These are phyloP conservation scores for Achaetomiella virescens DNA, from an alignment of 495 filamentous ascomycete genomes.

Conservation along the genomic window DNA sequence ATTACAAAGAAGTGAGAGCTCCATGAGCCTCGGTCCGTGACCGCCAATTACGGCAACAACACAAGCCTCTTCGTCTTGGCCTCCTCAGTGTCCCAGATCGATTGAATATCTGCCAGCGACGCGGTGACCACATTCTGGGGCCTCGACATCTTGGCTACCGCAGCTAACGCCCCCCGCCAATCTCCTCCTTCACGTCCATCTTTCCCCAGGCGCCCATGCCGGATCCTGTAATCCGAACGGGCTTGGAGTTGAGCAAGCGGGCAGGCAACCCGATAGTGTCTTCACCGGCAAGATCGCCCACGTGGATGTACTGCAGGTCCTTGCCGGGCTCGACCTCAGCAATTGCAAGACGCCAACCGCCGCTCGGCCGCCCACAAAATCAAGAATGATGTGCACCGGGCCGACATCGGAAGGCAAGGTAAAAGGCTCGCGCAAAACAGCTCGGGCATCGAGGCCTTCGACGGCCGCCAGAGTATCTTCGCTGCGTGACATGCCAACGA, in stretches of 20 bases:
- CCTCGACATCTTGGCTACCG: slow-evolving; percentile 1
- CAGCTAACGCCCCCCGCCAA: neutral
- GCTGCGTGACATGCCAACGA: slow-evolving; percentile 10
- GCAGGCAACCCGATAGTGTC: slow-evolving; percentile 9
- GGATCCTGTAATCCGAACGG: slow-evolving; percentile 3
- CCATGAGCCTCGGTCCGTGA: too few species aligned
- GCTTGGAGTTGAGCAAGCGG: slow-evolving; percentile 10
- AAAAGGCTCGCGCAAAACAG: slow-evolving; percentile 4
- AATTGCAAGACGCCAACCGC: neutral
- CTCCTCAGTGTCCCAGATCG: slow-evolving; percentile 2
- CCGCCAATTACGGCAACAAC: neutral
- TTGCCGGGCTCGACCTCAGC: slow-evolving; percentile 3
- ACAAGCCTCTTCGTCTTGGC: slow-evolving; percentile 7
- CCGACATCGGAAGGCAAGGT: neutral
- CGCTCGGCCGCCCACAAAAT: slow-evolving; percentile 5
- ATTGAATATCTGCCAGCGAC: neutral
- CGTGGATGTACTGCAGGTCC: slow-evolving; percentile 11
- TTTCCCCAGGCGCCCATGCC: slow-evolving; percentile 11
- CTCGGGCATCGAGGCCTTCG: slow-evolving; percentile 1
- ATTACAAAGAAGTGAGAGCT: neutral
- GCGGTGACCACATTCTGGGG: neutral
- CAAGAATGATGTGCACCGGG: slow-evolving; percentile 7
- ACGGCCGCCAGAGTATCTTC: neutral
- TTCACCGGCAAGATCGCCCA: slow-evolving; percentile 8
- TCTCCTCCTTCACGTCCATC: slow-evolving; percentile 5